Base-by-base conservation (phyloP, 2,329 filamentous ascomycete genomes). In the Aspergillus hiratsukae region DNA sequence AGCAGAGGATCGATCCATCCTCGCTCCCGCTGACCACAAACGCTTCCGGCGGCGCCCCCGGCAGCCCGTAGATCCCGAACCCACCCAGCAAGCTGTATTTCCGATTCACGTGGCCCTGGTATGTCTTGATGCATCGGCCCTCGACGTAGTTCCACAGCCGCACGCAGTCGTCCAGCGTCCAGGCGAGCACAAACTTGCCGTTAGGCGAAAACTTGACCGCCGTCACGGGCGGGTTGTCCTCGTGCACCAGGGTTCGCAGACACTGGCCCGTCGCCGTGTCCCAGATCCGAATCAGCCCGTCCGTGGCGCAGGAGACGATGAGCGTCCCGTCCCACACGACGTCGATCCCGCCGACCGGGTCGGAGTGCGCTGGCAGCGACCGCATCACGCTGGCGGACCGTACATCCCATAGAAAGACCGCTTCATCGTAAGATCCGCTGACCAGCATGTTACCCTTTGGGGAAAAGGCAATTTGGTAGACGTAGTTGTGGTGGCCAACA, bases 361-460 rank as follows among this genome's bases (percentile, higher is more conserved):
- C 94, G 28, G 91, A 96, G 68, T 99, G 94, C 2, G 94, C 94
- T 1, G 94, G 94, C 40, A 99, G 76, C 60, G 88, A 92, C 54
- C 91, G 84, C 91, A 99, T 96, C 35, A 94, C 80, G 23, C 88
- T 81, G 0, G 91, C 92, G 0, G 91, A 90, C 14, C 94, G 83
- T 14, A 97, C 90, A 72, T 99, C 94, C 94, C 94, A 99, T 4
- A 99, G 76, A 62, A 96, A 97, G 0, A 99, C 91, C 4, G 94
- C 94, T 78, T 99, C 94, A 64, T 99, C 94, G 75, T 97, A 97
- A 61, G 90, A 95, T 11, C 94, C 94, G 63, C 90, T 95, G 17
- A 92, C 94, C 35, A 99, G 83, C 70, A 97, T 96, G 69, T 99
- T 99, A 25, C 94, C 94, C 73, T 97, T 97, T 1, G 94, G 94